phyloP scores from a whole-genome alignment of 768 basidiomycete species.

The Lyophyllum decastes region DNA sequence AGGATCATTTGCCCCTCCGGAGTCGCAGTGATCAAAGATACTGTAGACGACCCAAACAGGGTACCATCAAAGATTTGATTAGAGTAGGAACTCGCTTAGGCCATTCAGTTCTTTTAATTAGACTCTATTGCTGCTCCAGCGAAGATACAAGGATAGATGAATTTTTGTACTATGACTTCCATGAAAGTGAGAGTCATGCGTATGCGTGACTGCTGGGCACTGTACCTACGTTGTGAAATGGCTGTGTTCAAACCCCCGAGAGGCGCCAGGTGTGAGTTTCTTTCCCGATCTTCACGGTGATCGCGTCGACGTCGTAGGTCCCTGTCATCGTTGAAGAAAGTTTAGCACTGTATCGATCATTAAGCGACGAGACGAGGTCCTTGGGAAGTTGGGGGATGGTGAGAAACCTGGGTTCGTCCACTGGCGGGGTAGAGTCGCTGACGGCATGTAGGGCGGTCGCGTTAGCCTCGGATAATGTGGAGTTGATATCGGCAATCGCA shows the following conservation, averaged over 20 bases:
- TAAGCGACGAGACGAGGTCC: slow-evolving; percentile 48
- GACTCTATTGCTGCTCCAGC: too few relatives aligned
- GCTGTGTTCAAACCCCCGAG: slow-evolving; percentile 13
- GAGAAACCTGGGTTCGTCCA: slow-evolving; percentile 32
- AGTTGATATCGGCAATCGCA: not conserved
- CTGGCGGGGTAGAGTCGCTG: slow-evolving; percentile 12
- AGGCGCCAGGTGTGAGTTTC: slow-evolving; percentile 53
- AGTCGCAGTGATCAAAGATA: too few relatives aligned
- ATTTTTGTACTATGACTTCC: too few relatives aligned
- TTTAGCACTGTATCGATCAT: slow-evolving; percentile 41
- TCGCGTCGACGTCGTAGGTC: slow-evolving; percentile 49
- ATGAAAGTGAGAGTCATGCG: not conserved
- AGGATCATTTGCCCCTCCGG: too few relatives aligned
- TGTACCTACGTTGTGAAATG: not conserved
- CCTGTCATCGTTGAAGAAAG: slow-evolving; percentile 47
- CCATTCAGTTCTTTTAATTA: too few relatives aligned
- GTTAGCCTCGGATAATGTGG: slow-evolving; percentile 1
- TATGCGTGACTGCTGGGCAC: not conserved
- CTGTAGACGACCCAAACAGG: too few relatives aligned
- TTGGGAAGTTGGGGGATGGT: slow-evolving; percentile 55
- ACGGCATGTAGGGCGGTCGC: slow-evolving; percentile 12
- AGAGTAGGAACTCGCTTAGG: too few relatives aligned
- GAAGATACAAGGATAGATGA: too few relatives aligned
- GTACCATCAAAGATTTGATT: too few relatives aligned
- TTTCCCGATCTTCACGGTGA: slow-evolving; percentile 75